These are phyloP conservation scores for Coniferiporia sulphurascens DNA, from an alignment of 1,284 basidiomycete species.

Conservation along the genomic window DNA sequence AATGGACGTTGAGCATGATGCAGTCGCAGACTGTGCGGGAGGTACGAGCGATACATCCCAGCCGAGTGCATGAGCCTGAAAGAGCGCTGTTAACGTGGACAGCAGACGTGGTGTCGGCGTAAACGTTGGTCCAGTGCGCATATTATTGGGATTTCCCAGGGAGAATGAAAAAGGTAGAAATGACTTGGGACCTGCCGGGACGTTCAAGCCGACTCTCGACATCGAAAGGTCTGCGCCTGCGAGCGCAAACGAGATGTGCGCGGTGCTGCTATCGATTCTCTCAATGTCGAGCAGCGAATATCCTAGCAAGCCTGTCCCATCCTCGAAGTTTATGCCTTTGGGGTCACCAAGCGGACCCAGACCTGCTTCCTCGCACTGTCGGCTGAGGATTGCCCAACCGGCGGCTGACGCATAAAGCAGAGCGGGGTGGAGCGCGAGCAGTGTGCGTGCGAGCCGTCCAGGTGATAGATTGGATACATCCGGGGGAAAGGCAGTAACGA, in stretches of 20 bases:
- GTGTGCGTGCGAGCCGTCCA: conserved; percentile 44
- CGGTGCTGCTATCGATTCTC: conserved; percentile 36
- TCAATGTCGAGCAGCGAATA: conserved; percentile 41
- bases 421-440: conserved; percentile 52
- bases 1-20: conserved; percentile 47
- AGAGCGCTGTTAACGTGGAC: conserved; percentile 41
- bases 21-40: conserved; percentile 42
- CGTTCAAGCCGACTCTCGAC: conserved; percentile 21
- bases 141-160: neutral
- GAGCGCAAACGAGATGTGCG: conserved; percentile 38
- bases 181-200: conserved; percentile 43
- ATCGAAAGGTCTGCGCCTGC: conserved; percentile 22
- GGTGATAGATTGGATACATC: conserved; percentile 34
- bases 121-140: conserved; percentile 26
- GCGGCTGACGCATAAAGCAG: conserved; percentile 50
- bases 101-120: conserved; percentile 39
- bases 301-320: conserved; percentile 47
- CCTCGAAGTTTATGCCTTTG: conserved; percentile 33
- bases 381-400: conserved; percentile 55
- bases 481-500: conserved; percentile 46
- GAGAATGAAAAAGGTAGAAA: conserved; percentile 36
- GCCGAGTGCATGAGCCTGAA: conserved; percentile 49
- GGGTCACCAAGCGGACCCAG: conserved; percentile 50
- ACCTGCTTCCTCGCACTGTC: conserved; percentile 48
- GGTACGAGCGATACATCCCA: conserved; percentile 52